Evolutionary conservation across 2,329 filamentous ascomycete genomes (phyloP), one percentile per base, ranked within the genome.

Genomic region (Ciborinia camelliae): DNA sequence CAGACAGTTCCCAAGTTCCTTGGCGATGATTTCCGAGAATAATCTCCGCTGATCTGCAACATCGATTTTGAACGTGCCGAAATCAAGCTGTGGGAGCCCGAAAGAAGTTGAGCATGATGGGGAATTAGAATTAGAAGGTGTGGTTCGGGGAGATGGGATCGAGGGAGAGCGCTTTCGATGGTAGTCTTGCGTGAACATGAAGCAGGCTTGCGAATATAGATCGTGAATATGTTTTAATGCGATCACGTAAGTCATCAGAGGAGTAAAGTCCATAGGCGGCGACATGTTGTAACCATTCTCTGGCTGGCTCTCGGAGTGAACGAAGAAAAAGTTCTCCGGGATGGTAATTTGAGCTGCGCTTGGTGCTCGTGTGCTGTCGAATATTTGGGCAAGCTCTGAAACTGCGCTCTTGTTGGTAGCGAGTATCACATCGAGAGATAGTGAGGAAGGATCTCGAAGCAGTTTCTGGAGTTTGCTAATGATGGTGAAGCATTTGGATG

Each of bases 371-470:
- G 60, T 43, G 0, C 37, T 53, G 26, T 54, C 48, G 35, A 62
- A 32, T 26, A 54, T 53, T 12, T 53, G 47, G 15, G 15, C n/a
- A 10, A 62, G 48, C 20, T 62, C 48, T 10, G 60, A 53, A 7
- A 62, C 28, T 23, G 50, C 60, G 10, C 32, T 54, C 43, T 62
- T 62, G 14, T 62, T 62, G 26, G 48, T 62, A 9, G 60, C 48
- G 26, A 62, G 35, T 3, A 62, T 62, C 6, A 62, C 45, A 23
- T 62, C 60, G 14, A 62, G 60, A 18, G 60, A 62, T 2, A 54
- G 35, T 2, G 60, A 54, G 4, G 60, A 62, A 39, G n/a, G 32
- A 51, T 51, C 32, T n/a, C 48, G 47, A 52, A 53, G 48, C n/a
- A 62, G 28, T 18, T 54, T 62, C 1, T 54, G 60, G 15, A 62